Evolutionary conservation across 352 stramenopile species (phyloP).

Genomic region (Pythium rishiriense): DNA sequence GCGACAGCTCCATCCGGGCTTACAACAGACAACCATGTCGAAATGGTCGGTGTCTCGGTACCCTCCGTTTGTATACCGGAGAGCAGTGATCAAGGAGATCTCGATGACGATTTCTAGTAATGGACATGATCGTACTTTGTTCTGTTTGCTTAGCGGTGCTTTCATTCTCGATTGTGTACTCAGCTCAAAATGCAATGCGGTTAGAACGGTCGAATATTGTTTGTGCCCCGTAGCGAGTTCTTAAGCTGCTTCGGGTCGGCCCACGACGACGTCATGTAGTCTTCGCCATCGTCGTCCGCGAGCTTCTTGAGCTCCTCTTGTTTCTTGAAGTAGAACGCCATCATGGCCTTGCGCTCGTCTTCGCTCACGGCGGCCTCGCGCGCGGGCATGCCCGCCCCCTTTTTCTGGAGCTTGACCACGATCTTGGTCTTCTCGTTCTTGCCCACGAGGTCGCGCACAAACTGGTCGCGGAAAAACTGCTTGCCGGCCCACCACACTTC

Average conservation of each 20-base stretch:
- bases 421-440: constrained; percentile 97
- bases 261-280: constrained; percentile 94
- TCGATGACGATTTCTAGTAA: constrained; percentile 29
- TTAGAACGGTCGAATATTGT: constrained; percentile 81
- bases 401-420: constrained; percentile 90
- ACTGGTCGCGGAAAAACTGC: constrained; percentile 92
- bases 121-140: background rate
- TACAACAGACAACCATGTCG: background rate
- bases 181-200: background rate
- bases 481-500: constrained; percentile 96
- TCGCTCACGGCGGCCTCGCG: constrained; percentile 88
- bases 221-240: constrained; percentile 89
- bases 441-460: constrained; percentile 88
- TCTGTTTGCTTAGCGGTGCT: background rate
- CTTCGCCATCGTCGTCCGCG: constrained; percentile 91
- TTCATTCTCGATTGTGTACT: no score
- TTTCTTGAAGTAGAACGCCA: constrained; percentile 95
- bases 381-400: constrained; percentile 84
- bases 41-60: background rate
- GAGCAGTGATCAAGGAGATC: background rate
- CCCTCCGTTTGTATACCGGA: constrained; percentile 5
- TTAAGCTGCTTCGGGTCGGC: constrained; percentile 94
- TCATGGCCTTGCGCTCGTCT: constrained; percentile 96
- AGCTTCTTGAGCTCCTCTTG: constrained; percentile 87
- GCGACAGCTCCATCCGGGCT: no score